Base-by-base conservation (phyloP, 2,329 filamentous ascomycete genomes). In the Fusarium succisae region DNA sequence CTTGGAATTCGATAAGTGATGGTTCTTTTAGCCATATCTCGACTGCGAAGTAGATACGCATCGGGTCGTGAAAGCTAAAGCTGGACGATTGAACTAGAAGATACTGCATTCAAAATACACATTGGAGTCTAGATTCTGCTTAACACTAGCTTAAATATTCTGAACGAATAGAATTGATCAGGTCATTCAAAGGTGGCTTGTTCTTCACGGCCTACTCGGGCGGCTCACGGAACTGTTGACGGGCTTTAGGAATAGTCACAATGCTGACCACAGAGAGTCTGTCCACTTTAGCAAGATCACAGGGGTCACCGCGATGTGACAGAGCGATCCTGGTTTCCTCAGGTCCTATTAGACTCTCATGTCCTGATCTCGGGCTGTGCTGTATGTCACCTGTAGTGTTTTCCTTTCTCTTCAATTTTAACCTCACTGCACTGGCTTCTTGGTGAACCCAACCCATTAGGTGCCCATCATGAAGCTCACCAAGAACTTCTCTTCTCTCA, bases 61-160 rank as follows among this genome's bases (percentile, higher is more conserved):
- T 14, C 5, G 4, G 12, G 8, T 20, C 18, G 8, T 45, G 2
- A 14, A 26, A 10, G 44, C 44, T 26, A 45, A 45, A 26, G 44
- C 1, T 20, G 24, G 12, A 26, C 4, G 8, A 45, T 45, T 10
- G 4, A 26, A 6, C 18, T 26, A 26, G 12, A 18, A 26, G 6
- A 20, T 14, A 13, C 44, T 20, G 17, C 24, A 20, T 45, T 45
- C 24, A 10, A 45, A 26, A 26, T 20, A 2, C 1, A 20, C 0
- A 26, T 4, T 20, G 17, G 8, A 7, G 24, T 20, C 24, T 5
- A 20, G 24, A 6, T 18, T 45, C 9, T 20, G 8, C 2, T 20
- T 5, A 2, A 45, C 10, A 20, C 6, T 26, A 45, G 17, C 44
- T 20, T 26, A 0, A 4, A 20, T 26, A 0, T 6, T 6, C 12